Base-by-base conservation (phyloP, 73 alveolate genomes). In the Blepharisma stoltei region DNA sequence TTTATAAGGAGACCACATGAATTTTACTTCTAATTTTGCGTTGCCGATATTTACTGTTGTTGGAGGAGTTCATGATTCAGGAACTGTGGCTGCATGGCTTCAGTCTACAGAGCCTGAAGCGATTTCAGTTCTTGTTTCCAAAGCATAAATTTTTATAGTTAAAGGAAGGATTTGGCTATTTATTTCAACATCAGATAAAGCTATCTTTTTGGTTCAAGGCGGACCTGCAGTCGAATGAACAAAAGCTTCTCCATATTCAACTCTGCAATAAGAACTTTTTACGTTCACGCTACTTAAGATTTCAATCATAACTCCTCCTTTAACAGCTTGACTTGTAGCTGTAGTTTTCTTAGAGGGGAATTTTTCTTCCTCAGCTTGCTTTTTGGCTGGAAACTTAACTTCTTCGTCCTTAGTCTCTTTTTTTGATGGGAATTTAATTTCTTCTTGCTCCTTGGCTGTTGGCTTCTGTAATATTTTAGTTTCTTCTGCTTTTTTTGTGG, bases 211-310 rank as follows among this genome's bases (percentile, higher is more conserved):
- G 18, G 9, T 48, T 76, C 73, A 60, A 20, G 73, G 73, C 0
- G 73, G 73, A 0, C 73, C 73, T 18, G 73, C 73, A 14, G 37
- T 20, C 23, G 73, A 18, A 60, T 60, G 73, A 60, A 5, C 73
- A 60, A 18, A 60, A 18, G 2, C 73, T 20, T 60, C 23, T 11
- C 73, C 73, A 9, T 20, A 9, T 5, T 60, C 73, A 25, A 25
- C 14, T 60, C 73, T 60, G 46, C 73, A 60, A 20, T n/a, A n/a
- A 60, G 45, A 8, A 38, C 14, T 60, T 0, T 60, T 38, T 20
- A 60, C 23, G 11, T 38, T 38, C 2, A 60, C 48, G 2, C 46
- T 14, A 60, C 47, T 38, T 14, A 14, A 1, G 2, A 25, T 60
- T 60, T 60, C 73, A 20, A 9, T 11, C 14, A 60, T 9, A 5